phyloP scores from a whole-genome alignment of 2,329 filamentous ascomycete genomes.

The Escovopsis sp. region DNA sequence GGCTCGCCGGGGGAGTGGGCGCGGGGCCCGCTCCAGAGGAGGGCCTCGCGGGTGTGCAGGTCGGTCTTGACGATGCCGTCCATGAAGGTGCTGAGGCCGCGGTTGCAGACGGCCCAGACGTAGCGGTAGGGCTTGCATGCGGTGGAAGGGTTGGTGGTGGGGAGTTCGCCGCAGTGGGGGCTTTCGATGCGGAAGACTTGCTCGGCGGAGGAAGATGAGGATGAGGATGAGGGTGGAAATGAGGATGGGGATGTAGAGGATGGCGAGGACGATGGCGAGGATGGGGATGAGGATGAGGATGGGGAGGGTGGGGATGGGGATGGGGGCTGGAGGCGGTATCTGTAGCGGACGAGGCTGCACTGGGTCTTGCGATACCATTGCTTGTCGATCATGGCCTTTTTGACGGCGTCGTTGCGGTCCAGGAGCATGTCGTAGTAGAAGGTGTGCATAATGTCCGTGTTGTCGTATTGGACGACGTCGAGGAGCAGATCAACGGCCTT shows the following conservation, averaged over 20 bases:
- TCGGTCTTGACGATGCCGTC: slow-evolving; percentile 55
- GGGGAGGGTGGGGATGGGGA: neutral
- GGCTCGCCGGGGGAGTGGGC: slow-evolving; percentile 55
- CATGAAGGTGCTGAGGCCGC: slow-evolving; percentile 42
- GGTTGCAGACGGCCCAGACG: slow-evolving; percentile 41
- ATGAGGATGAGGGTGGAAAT: too few species aligned
- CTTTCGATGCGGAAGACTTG: slow-evolving; percentile 31
- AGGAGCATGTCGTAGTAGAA: slow-evolving; percentile 58
- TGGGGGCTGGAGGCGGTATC: slow-evolving; percentile 20
- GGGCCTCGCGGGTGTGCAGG: slow-evolving; percentile 30
- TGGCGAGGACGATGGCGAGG: neutral
- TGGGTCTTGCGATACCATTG: slow-evolving; percentile 21
- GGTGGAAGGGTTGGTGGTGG: slow-evolving; percentile 46
- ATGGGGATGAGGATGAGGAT: neutral
- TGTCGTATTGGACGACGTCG: slow-evolving; percentile 50
- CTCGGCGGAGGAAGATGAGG: slow-evolving; percentile 9
- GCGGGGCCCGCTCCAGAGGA: slow-evolving; percentile 39
- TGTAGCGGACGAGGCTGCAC: slow-evolving; percentile 27
- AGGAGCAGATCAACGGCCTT: slow-evolving; percentile 37
- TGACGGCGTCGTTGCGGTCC: slow-evolving; percentile 30
- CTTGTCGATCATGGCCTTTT: slow-evolving; percentile 27
- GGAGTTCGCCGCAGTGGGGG: slow-evolving; percentile 46
- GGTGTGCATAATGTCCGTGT: slow-evolving; percentile 45
- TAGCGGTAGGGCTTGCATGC: slow-evolving; percentile 40
- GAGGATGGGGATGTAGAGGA: too few species aligned